A percentile compares a stretch with the other conserved stretches of the same genome.
phyloP scores from a whole-genome alignment of 2,329 filamentous ascomycete species.

The Coniochaeta sp. region DNA sequence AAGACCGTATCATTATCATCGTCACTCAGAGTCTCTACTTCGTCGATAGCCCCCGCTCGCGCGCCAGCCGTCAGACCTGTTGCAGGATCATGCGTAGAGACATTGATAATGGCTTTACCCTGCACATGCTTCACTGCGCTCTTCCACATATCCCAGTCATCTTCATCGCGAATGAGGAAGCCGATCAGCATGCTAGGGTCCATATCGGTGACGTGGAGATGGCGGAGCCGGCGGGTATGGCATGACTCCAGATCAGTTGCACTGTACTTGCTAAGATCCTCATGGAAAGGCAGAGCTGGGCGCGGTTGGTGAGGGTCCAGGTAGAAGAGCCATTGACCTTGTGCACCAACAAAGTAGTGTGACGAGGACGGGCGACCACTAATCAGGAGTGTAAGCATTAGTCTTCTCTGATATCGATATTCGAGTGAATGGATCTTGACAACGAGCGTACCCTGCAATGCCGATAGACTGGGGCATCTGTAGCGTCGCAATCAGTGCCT shows the following conservation, averaged over 20 bases:
- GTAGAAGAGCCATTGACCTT: conserved; percentile 78
- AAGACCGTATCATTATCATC: conserved; percentile 35
- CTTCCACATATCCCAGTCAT: conserved; percentile 82
- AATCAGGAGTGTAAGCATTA: background rate
- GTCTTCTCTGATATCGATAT: background rate
- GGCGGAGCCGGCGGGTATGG: conserved; percentile 77
- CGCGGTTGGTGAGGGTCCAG: conserved; percentile 89
- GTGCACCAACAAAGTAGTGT: conserved; percentile 53
- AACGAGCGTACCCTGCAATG: conserved; percentile 75
- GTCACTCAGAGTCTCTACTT: conserved; percentile 84
- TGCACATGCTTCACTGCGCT: conserved; percentile 65
- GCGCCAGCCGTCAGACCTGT: conserved; percentile 43
- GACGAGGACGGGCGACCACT: conserved; percentile 90
- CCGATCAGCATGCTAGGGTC: conserved; percentile 97
- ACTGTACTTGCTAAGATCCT: conserved; percentile 51
- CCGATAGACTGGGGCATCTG: conserved; percentile 91
- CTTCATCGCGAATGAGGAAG: conserved; percentile 75
- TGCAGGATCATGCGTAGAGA: conserved; percentile 64
- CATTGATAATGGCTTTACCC: conserved; percentile 79
- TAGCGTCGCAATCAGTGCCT: conserved; percentile 77
- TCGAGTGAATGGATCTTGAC: background rate
- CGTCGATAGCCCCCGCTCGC: conserved; percentile 70
- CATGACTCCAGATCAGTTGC: conserved; percentile 72
- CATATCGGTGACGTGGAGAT: conserved; percentile 84
- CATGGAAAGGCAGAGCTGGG: conserved; percentile 60